phyloP scores from a whole-genome alignment of 129 eudicot genomes.

The Scalesia atractyloides region DNA sequence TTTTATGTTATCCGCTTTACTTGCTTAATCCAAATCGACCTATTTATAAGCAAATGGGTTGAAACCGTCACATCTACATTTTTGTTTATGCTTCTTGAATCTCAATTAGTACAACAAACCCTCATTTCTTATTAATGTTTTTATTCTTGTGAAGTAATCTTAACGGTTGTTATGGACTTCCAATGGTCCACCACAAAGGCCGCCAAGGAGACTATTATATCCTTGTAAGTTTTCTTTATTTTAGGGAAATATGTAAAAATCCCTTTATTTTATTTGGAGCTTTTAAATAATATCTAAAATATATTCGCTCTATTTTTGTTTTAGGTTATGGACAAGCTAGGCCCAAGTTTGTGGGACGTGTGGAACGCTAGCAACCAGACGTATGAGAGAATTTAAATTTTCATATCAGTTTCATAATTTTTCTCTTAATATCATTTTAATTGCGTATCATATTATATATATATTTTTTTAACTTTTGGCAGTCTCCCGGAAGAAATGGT shows the following conservation, averaged over 20 bases:
- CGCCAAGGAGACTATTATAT: slow-evolving; percentile 87
- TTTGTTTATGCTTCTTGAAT: neutral
- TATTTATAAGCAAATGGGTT: neutral
- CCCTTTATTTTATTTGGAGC: neutral
- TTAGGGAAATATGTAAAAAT: too few relatives aligned
- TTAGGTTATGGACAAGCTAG: slow-evolving; percentile 93
- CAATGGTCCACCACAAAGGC: slow-evolving; percentile 84
- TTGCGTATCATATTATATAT: neutral
- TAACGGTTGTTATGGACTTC: slow-evolving; percentile 85
- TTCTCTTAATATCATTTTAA: neutral
- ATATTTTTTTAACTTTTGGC: slow-evolving; percentile 7
- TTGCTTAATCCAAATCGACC: neutral
- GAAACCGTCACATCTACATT: neutral
- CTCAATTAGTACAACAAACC: neutral
- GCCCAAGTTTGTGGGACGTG: slow-evolving; percentile 96
- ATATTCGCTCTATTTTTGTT: neutral
- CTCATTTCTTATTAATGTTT: slow-evolving; percentile 13
- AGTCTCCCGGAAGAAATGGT: slow-evolving; percentile 90
- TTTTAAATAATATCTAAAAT: neutral
- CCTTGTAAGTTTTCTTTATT: slow-evolving; percentile 51
- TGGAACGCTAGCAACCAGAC: slow-evolving; percentile 73
- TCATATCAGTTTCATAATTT: neutral
- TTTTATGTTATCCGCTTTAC: neutral
- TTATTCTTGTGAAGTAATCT: slow-evolving; percentile 49
- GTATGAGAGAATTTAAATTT: slow-evolving; percentile 32